These are phyloP conservation scores for Salix viminalis DNA, from an alignment of 345 rosid genomes.

Conservation along the genomic window DNA sequence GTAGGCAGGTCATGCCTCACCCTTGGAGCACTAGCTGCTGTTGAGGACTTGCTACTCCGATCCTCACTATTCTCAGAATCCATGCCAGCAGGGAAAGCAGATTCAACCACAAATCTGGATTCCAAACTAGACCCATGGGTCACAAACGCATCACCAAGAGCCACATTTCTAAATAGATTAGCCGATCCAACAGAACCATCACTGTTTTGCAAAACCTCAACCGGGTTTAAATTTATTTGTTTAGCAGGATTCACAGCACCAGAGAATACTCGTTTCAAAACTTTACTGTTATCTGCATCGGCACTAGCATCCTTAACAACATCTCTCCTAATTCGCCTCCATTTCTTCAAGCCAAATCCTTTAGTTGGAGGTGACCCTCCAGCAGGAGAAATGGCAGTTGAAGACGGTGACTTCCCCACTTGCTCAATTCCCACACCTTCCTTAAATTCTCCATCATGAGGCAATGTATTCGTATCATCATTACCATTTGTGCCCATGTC, in stretches of 20 bases:
- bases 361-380: constrained; percentile 38
- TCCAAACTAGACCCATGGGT: constrained; percentile 38
- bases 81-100: constrained; percentile 40
- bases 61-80: constrained; percentile 71
- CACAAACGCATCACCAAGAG: constrained; percentile 29
- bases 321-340: constrained; percentile 74
- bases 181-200: constrained; percentile 41
- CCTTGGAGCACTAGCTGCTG: constrained; percentile 68
- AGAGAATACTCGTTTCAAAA: constrained; percentile 63
- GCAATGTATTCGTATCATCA: constrained; percentile 5
- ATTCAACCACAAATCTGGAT: constrained; percentile 46
- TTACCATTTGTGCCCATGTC: constrained; percentile 16
- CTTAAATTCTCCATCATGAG: constrained; percentile 13
- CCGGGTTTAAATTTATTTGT: constrained; percentile 25
- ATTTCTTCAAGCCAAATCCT: constrained; percentile 73
- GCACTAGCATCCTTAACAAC: constrained; percentile 43
- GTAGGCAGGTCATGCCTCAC: constrained; percentile 40
- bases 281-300: constrained; percentile 39
- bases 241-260: constrained; percentile 41
- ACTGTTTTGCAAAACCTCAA: constrained; percentile 35
- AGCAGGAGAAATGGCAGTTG: constrained; percentile 18
- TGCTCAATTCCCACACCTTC: constrained; percentile 18
- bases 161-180: constrained; percentile 31
- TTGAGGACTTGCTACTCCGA: constrained; percentile 67
- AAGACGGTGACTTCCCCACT: constrained; percentile 14